Percentiles rank a stretch among this genome's conserved stretches.
phyloP scores from a whole-genome alignment of 192 early-diverging fungal species.

The Entomortierella parvispora region DNA sequence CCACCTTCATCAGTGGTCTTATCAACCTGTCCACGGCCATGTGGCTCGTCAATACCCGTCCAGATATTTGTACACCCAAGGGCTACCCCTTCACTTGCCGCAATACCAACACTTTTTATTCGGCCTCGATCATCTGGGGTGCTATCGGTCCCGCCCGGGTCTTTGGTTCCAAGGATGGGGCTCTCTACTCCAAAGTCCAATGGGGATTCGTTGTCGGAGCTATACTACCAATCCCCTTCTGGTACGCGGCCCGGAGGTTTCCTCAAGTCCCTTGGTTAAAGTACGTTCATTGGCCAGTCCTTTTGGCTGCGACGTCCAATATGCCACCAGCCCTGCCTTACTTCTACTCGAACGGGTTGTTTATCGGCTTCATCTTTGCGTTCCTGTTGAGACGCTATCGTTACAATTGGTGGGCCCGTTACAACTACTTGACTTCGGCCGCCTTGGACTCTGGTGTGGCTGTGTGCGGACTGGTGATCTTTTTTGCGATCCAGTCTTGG shows the following conservation, averaged over 20 bases:
- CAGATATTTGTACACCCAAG: conserved; percentile 47
- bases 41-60: conserved; percentile 50
- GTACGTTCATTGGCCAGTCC: conserved; percentile 61
- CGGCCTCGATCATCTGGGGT: conserved; percentile 71
- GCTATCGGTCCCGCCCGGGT: conserved; percentile 62
- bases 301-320: conserved; percentile 56
- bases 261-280: conserved; percentile 52
- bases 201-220: conserved; percentile 51
- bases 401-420: conserved; percentile 65
- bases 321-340: conserved; percentile 62
- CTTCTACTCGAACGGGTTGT: conserved; percentile 57
- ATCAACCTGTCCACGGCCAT: conserved; percentile 66
- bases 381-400: conserved; percentile 57
- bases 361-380: conserved; percentile 62
- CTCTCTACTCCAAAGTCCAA: conserved; percentile 10
- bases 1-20: conserved; percentile 70
- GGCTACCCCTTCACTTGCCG: conserved; percentile 60
- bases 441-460: conserved; percentile 67
- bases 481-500: conserved; percentile 47
- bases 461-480: conserved; percentile 53
- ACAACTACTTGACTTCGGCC: conserved; percentile 73
- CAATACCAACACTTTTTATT: conserved; percentile 39
- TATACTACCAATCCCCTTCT: conserved; percentile 63
- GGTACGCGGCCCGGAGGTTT: conserved; percentile 56
- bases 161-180: conserved; percentile 50